Percentiles rank a stretch among this genome's conserved stretches.
Conservation (phyloP, 805 yeast species). For the Starmerella riodocensis region DNA sequence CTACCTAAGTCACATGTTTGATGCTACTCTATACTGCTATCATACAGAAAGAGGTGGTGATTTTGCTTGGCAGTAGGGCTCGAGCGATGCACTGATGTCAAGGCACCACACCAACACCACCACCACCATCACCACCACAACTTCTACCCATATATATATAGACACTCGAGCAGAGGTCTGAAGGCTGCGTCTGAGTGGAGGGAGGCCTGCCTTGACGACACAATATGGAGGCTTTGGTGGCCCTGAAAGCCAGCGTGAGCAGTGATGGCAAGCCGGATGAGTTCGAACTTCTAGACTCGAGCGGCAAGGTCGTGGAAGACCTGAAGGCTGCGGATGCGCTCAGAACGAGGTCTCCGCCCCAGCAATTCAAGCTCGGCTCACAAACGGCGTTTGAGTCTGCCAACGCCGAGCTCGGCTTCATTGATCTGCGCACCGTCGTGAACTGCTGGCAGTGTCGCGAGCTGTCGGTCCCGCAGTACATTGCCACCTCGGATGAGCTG, state of each 20-base stretch:
- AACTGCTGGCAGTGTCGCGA: constrained; percentile 63
- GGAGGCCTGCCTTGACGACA: too few species aligned
- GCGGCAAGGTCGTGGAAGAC: constrained; percentile 4
- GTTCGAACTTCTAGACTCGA: constrained; percentile 7
- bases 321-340: constrained; percentile 6
- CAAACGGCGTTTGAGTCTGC: constrained; percentile 15
- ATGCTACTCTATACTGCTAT: too few species aligned
- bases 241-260: constrained; percentile 10
- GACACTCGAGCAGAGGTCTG: too few species aligned
- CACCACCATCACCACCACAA: too few species aligned
- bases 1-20: not conserved
- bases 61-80: too few species aligned
- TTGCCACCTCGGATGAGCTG: constrained; percentile 52
- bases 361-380: constrained; percentile 10
- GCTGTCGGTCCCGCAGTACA: constrained; percentile 66
- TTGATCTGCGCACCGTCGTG: constrained; percentile 15
- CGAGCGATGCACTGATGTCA: too few species aligned
- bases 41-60: too few species aligned
- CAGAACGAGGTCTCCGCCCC: constrained; percentile 1
- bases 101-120: too few species aligned
- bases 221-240: constrained; percentile 13
- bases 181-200: too few species aligned
- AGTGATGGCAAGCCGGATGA: constrained; percentile 3
- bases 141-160: too few species aligned
- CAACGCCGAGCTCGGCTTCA: constrained; percentile 8